Conservation (phyloP, 2,329 filamentous ascomycete genomes). For the Alternaria angustiovoidea region DNA sequence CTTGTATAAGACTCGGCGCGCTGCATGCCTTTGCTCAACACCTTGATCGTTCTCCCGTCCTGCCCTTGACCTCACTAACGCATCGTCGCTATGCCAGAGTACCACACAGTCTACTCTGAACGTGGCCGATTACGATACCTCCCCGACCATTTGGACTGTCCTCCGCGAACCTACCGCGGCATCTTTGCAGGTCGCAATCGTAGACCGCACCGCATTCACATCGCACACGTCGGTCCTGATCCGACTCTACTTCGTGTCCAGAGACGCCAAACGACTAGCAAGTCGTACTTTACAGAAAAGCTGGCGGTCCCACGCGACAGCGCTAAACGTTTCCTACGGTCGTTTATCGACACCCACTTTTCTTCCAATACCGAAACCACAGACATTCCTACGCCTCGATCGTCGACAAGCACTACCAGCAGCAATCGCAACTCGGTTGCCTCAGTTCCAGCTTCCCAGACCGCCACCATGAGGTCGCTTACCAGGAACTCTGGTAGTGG, state of each 20-base stretch:
- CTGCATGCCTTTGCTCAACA: conserved; percentile 25
- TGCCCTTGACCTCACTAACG: conserved; percentile 40
- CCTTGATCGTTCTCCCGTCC: conserved; percentile 9
- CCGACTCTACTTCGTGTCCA: conserved; percentile 40
- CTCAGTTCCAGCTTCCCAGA: conserved; percentile 40
- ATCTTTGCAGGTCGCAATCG: conserved; percentile 61
- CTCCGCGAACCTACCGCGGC: conserved; percentile 34
- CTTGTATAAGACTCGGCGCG: conserved; percentile 32
- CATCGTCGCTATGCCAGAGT: conserved; percentile 50
- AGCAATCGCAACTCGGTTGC: conserved; percentile 39
- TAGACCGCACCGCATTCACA: conserved; percentile 65
- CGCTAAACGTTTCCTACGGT: conserved; percentile 60
- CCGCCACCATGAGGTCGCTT: conserved; percentile 51
- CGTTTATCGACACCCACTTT: conserved; percentile 54
- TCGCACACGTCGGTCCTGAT: conserved; percentile 59
- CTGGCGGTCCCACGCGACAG: conserved; percentile 60
- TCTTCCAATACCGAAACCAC: conserved; percentile 29
- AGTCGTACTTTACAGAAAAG: conserved; percentile 53
- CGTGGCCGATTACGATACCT: conserved; percentile 51
- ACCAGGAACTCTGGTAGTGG: conserved; percentile 50
- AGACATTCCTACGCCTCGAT: conserved; percentile 33
- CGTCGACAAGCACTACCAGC: conserved; percentile 34
- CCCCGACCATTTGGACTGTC: conserved; percentile 45
- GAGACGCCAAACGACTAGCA: conserved; percentile 43
- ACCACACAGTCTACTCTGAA: conserved; percentile 48